Base-by-base conservation (phyloP, 1,139 yeast genomes). In the Taphrina flavorubra region DNA sequence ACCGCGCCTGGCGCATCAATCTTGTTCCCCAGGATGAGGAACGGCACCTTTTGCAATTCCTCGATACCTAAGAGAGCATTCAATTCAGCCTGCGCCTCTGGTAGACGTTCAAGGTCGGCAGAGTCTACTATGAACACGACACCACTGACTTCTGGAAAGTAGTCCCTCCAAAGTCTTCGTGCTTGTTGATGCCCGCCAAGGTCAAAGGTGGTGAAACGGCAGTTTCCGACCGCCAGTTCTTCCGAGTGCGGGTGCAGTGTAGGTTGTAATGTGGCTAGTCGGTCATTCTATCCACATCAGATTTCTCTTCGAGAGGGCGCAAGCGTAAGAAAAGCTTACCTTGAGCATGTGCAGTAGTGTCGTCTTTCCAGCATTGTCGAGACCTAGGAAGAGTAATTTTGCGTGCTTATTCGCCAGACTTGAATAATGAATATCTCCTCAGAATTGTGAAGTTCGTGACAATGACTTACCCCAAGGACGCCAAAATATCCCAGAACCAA, bases 151-250 rank as follows among this genome's bases (percentile, higher is more conserved):
- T 94, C 99, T 69, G 99, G 99, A 87, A 95, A 94, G 80, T 94
- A 94, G 79, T 94, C 98, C 79, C 92, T 92, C 99, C 99, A 94
- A 78, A 94, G 87, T 81, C 99, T 91, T 82, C 99, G 92, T 62
- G 99, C 99, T 81, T 92, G 97, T 79, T 86, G 88, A 83, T 94
- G 99, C 56, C 99, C 99, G 79, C 99, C 99, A 76, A 94, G 85
- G 80, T 94, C 99, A 76, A 94, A 94, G 53, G 99, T 95, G 71
- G 99, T 94, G 84, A 94, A 94, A 79, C 94, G 89, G 73, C 94
- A 96, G 74, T 90, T 89, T 73, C 98, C 99, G 76, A 94, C 94
- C 71, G 98, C 95, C 75, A 94, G 85, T 79, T 94, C 99, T 81
- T 94, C 99, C 34, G 97, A 91, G 46, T 99, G 81, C 51, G 99